Conservation (phyloP, 129 eudicot species). For the Calendula officinalis region DNA sequence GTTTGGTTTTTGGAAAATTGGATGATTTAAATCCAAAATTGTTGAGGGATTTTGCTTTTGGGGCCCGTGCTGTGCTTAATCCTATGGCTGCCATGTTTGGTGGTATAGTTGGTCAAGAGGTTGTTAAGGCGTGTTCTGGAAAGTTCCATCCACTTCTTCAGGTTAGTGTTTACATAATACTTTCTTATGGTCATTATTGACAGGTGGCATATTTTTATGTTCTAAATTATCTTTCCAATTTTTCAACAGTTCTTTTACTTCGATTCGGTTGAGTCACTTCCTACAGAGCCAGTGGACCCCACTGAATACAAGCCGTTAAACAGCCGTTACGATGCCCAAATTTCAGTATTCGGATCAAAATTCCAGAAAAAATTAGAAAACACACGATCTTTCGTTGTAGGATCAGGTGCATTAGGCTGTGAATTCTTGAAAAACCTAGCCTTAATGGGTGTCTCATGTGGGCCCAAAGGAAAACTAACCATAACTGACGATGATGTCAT, state of each 20-base stretch:
- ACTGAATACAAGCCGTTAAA: too few species aligned
- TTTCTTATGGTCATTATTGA: too few species aligned
- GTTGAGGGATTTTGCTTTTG: slow-evolving; percentile 63
- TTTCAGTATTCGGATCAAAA: too few species aligned
- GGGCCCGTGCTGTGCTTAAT: slow-evolving; percentile 81
- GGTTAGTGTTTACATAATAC: slow-evolving; percentile 35
- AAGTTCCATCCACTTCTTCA: slow-evolving; percentile 89
- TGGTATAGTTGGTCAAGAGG: slow-evolving; percentile 91
- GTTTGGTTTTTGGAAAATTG: slow-evolving; percentile 48
- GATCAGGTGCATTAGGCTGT: slow-evolving; percentile 86
- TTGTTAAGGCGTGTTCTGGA: slow-evolving; percentile 91
- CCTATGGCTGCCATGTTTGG: slow-evolving; percentile 98
- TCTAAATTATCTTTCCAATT: too few species aligned
- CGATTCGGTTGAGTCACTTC: too few species aligned
- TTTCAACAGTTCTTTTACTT: too few species aligned
- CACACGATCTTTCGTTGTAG: slow-evolving; percentile 64
- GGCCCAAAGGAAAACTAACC: slow-evolving; percentile 61
- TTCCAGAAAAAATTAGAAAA: slow-evolving; percentile 73
- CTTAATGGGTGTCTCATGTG: slow-evolving; percentile 88
- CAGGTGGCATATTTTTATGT: too few species aligned
- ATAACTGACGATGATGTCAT: slow-evolving; percentile 90
- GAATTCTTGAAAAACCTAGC: slow-evolving; percentile 83
- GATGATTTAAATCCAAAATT: slow-evolving; percentile 69
- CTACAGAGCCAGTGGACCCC: too few species aligned
- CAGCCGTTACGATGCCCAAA: too few species aligned